These are phyloP conservation scores for Ascochyta viciae-villosae DNA, from an alignment of 2,329 filamentous ascomycete species.

Conservation along the genomic window DNA sequence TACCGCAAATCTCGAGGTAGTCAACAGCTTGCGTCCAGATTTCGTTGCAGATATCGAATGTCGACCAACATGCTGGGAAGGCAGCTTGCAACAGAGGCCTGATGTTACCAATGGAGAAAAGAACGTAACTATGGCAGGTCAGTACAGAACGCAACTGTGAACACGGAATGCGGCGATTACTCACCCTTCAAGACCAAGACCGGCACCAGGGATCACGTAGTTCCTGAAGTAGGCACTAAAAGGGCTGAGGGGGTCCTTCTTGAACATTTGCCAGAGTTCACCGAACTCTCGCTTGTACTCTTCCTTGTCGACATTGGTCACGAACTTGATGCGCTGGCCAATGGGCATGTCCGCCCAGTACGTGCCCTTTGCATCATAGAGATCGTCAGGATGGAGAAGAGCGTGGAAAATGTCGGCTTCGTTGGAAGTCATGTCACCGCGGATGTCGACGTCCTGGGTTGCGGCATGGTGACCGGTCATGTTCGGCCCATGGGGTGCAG, in stretches of 20 bases:
- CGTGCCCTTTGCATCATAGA: constrained; percentile 78
- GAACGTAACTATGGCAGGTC: constrained; percentile 70
- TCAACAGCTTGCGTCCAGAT: constrained; percentile 86
- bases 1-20: constrained; percentile 92
- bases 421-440: constrained; percentile 60
- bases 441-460: constrained; percentile 48
- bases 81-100: constrained; percentile 78
- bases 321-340: constrained; percentile 74
- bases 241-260: constrained; percentile 83
- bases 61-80: constrained; percentile 81
- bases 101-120: constrained; percentile 96
- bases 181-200: constrained; percentile 82
- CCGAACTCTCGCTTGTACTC: constrained; percentile 73
- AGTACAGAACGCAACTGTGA: background rate
- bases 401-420: constrained; percentile 75
- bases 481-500: constrained; percentile 59
- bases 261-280: constrained; percentile 78
- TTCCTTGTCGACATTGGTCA: constrained; percentile 72
- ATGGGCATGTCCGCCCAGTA: constrained; percentile 93
- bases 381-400: constrained; percentile 86
- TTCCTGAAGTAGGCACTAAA: constrained; percentile 88
- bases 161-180: background rate
- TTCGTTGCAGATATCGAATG: constrained; percentile 69
- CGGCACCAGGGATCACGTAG: constrained; percentile 90
- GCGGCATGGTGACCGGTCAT: constrained; percentile 53